phyloP scores from a whole-genome alignment of 108 stramenopile species.

The Pseudonitzschia multistriata region DNA sequence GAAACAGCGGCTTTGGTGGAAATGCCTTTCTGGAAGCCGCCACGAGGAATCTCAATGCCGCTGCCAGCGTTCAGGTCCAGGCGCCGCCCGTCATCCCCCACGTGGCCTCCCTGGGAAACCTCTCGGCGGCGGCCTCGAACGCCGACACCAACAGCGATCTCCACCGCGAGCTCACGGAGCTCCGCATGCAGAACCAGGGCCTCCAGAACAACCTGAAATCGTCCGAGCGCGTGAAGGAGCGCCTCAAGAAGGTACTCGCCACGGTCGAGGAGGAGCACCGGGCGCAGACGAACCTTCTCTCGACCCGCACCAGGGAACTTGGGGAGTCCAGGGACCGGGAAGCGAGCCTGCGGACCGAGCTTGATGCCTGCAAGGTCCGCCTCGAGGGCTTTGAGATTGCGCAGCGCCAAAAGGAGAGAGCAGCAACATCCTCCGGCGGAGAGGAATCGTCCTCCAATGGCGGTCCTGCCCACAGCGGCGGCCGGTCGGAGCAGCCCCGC shows the following conservation, averaged over 20 bases:
- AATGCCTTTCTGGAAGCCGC: neutral
- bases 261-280: neutral
- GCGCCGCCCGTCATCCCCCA: neutral
- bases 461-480: too few relatives aligned
- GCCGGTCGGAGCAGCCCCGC: neutral
- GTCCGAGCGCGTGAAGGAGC: neutral
- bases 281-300: neutral
- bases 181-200: neutral
- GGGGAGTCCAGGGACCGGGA: conserved; percentile 8
- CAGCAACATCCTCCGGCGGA: neutral
- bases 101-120: neutral
- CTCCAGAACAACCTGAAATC: neutral
- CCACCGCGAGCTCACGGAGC: conserved; percentile 3
- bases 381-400: conserved; percentile 14
- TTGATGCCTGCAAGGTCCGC: conserved; percentile 10
- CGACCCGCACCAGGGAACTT: neutral
- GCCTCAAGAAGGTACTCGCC: neutral
- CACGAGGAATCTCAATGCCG: neutral
- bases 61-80: neutral
- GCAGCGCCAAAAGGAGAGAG: neutral
- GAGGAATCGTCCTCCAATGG: too few relatives aligned
- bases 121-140: neutral
- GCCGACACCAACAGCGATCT: neutral
- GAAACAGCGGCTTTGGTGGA: too few relatives aligned
- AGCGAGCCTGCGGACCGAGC: neutral